Evolutionary conservation across 192 early-diverging fungal genomes (phyloP).

Genomic region (Chytriomyces sp.): DNA sequence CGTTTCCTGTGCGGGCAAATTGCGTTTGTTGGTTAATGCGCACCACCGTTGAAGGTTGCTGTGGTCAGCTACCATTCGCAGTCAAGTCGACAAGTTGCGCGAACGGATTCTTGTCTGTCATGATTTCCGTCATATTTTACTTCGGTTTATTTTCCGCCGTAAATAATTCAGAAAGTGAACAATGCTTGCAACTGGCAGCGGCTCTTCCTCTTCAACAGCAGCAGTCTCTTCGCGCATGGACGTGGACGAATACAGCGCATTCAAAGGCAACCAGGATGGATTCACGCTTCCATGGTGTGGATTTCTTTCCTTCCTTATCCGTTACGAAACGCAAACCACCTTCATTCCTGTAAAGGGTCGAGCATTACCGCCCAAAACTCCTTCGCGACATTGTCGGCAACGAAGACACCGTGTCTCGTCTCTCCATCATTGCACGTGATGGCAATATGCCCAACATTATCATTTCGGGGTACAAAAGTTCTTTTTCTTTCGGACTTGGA

Average conservation of each 20-base stretch:
- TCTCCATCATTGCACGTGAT: constrained; percentile 82
- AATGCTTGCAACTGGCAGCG: background rate
- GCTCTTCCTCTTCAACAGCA: background rate
- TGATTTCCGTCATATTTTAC: no score
- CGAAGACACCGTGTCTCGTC: constrained; percentile 83
- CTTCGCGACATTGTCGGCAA: constrained; percentile 95
- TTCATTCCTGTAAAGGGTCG: constrained; percentile 64
- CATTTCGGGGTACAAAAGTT: constrained; percentile 60
- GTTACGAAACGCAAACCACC: background rate
- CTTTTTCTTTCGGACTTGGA: background rate
- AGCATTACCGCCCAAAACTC: constrained; percentile 89
- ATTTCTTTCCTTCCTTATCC: background rate
- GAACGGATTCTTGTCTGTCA: constrained; percentile 20
- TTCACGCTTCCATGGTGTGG: constrained; percentile 25
- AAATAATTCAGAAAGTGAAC: background rate
- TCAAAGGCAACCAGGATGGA: constrained; percentile 36
- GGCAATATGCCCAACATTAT: constrained; percentile 98
- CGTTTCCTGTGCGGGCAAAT: constrained; percentile 45
- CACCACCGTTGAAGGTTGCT: no score
- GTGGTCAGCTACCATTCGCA: constrained; percentile 14
- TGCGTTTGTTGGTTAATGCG: background rate
- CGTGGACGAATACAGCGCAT: background rate
- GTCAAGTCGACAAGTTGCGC: constrained; percentile 29
- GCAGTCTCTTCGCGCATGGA: background rate
- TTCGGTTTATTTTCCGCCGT: no score